These are phyloP conservation scores for Trichoderma endophyticum DNA, from an alignment of 2,329 filamentous ascomycete genomes.

Conservation along the genomic window DNA sequence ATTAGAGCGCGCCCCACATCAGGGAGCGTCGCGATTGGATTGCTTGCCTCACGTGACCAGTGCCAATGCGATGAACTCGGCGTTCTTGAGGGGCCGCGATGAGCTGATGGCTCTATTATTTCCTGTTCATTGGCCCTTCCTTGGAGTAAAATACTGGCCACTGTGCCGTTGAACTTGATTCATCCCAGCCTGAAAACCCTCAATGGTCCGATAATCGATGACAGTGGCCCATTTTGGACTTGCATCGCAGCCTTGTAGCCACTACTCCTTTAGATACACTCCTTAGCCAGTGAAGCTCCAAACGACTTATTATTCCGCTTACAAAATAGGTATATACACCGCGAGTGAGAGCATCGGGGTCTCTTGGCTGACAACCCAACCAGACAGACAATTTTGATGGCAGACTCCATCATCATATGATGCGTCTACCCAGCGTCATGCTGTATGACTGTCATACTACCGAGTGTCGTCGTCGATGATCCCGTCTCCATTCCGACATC, in stretches of 20 bases:
- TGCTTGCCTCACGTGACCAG: conserved; percentile 24
- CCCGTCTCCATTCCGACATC: conserved; percentile 15
- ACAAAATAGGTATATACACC: conserved; percentile 6
- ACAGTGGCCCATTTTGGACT: neutral
- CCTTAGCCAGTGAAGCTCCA: conserved; percentile 21
- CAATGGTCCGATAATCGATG: conserved; percentile 14
- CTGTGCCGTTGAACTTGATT: conserved; percentile 17
- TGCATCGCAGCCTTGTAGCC: conserved; percentile 7
- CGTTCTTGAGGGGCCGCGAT: conserved; percentile 26
- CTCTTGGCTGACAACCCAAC: conserved; percentile 12
- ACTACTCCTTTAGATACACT: conserved; percentile 14
- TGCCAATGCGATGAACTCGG: conserved; percentile 21
- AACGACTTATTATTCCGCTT: conserved; percentile 11
- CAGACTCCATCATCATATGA: conserved; percentile 16
- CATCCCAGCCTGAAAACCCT: conserved; percentile 3
- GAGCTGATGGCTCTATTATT: conserved; percentile 24
- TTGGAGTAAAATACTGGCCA: conserved; percentile 22
- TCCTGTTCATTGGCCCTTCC: conserved; percentile 26
- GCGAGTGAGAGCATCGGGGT: conserved; percentile 8
- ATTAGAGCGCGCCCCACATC: conserved; percentile 21
- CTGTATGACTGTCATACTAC: conserved; percentile 26
- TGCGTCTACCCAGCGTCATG: conserved; percentile 25
- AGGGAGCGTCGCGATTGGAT: conserved; percentile 19
- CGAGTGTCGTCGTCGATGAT: conserved; percentile 25
- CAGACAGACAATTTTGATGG: conserved; percentile 9